These are phyloP conservation scores for Hirsutella thompsonii DNA, from an alignment of 2,329 filamentous ascomycete genomes.

Conservation along the genomic window DNA sequence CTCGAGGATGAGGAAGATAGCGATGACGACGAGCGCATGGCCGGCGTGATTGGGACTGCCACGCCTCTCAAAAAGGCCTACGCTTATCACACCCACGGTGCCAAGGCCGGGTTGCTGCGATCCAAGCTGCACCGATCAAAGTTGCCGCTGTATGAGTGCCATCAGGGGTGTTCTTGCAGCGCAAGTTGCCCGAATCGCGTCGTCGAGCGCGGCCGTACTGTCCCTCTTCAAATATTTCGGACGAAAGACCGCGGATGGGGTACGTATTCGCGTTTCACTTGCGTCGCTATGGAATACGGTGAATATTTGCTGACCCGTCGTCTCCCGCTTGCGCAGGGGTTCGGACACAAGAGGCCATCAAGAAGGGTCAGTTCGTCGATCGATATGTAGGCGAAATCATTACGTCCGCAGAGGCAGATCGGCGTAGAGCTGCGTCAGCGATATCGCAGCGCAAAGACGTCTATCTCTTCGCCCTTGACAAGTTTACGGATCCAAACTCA, in stretches of 20 bases:
- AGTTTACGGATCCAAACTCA: constrained; percentile 51
- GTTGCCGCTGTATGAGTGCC: constrained; percentile 68
- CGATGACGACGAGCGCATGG: constrained; percentile 17
- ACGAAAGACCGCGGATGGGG: constrained; percentile 66
- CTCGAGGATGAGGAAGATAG: constrained; percentile 36
- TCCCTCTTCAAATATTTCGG: constrained; percentile 66
- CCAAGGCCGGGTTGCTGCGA: constrained; percentile 37
- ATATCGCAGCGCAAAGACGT: constrained; percentile 54
- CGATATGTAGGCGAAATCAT: constrained; percentile 65
- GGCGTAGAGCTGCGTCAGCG: constrained; percentile 43
- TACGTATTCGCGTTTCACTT: no score
- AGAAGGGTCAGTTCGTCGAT: constrained; percentile 66
- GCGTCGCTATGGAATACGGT: no score
- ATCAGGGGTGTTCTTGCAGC: constrained; percentile 55
- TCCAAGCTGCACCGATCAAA: constrained; percentile 38
- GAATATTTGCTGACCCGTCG: not conserved
- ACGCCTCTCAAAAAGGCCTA: constrained; percentile 32
- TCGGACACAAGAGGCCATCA: constrained; percentile 48
- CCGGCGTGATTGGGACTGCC: no score
- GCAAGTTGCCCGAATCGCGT: constrained; percentile 58
- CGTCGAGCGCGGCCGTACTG: constrained; percentile 58
- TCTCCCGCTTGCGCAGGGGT: constrained; percentile 34
- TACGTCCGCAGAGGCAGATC: constrained; percentile 48
- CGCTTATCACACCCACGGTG: constrained; percentile 49
- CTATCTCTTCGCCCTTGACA: constrained; percentile 73